Evolutionary conservation across 768 basidiomycete species (phyloP).

Genomic region (Tricholomella constricta): DNA sequence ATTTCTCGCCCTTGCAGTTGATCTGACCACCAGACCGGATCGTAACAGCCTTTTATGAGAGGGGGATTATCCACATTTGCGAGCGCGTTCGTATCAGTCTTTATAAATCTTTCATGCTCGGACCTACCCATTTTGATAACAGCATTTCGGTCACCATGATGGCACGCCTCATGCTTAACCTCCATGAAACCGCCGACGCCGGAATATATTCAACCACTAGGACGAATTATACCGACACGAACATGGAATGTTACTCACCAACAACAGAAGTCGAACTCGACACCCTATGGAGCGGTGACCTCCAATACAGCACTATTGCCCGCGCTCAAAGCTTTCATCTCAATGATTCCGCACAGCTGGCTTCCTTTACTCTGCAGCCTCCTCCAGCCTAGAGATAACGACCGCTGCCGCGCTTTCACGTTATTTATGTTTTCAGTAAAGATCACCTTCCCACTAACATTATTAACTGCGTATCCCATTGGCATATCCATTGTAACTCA

Average conservation of each 20-base stretch:
- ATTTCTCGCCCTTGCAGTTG: conserved; percentile 1
- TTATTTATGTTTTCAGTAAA: not conserved
- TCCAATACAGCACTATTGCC: not conserved
- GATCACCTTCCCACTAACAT: too few relatives aligned
- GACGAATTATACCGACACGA: conserved; percentile 18
- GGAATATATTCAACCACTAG: conserved; percentile 33
- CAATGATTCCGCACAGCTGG: not conserved
- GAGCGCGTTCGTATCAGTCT: conserved; percentile 39
- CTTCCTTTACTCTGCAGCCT: not conserved
- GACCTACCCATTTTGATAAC: not conserved
- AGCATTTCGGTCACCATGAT: conserved; percentile 55
- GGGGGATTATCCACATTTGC: conserved; percentile 54
- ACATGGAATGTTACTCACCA: conserved; percentile 17
- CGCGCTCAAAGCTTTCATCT: not conserved
- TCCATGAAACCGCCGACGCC: conserved; percentile 41
- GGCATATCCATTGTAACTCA: too few relatives aligned
- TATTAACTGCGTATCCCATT: not conserved
- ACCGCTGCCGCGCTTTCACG: not conserved
- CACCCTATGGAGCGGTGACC: conserved; percentile 24
- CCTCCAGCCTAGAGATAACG: too few relatives aligned
- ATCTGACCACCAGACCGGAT: not conserved
- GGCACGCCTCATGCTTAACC: conserved; percentile 58
- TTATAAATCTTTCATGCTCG: not conserved
- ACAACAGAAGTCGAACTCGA: conserved; percentile 26
- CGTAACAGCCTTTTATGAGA: conserved; percentile 42